These are phyloP conservation scores for Glebionis coronaria DNA, from an alignment of 129 eudicot species.

Conservation along the genomic window DNA sequence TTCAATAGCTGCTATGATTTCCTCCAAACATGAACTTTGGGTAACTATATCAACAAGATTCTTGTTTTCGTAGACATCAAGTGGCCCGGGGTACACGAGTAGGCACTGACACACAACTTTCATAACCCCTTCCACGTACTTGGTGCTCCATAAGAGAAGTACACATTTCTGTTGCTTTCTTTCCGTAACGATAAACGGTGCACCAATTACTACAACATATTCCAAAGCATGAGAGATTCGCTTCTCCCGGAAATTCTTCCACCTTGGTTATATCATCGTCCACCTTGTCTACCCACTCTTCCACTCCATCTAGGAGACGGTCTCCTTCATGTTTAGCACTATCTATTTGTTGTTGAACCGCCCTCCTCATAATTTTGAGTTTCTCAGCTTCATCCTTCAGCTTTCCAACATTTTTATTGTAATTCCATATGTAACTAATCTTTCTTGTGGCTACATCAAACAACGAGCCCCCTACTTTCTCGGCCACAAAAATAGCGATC, in stretches of 20 bases:
- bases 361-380: not conserved
- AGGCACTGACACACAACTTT: no score
- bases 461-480: not conserved
- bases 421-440: not conserved
- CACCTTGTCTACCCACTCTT: not conserved
- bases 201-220: not conserved
- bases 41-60: no score
- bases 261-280: not conserved
- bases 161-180: not conserved
- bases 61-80: no score
- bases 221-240: not conserved
- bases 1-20: no score
- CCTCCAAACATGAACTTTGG: no score
- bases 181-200: not conserved
- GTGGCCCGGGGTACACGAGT: no score
- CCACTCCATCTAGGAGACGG: not conserved
- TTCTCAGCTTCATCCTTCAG: not conserved
- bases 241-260: not conserved
- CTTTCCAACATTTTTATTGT: not conserved
- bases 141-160: not conserved
- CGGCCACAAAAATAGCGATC: not conserved
- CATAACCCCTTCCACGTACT: no score
- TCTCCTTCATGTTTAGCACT: not conserved
- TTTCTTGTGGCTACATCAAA: not conserved
- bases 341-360: not conserved